Conservation (phyloP, 148 eudicot genomes). For the Vaccinium darrowii region DNA sequence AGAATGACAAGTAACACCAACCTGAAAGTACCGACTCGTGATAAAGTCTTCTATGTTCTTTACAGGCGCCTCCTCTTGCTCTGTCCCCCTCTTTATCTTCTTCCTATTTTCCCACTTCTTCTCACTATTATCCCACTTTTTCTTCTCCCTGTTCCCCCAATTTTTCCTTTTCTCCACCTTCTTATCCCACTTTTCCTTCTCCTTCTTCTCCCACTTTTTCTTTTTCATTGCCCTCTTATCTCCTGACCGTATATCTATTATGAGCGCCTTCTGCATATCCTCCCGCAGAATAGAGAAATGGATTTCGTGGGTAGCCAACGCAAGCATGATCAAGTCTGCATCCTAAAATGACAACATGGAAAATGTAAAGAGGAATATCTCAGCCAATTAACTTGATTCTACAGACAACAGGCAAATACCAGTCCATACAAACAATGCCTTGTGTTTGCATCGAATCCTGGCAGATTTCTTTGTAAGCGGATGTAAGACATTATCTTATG, state of each 20-base stretch:
- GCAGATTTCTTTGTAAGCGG: conserved; percentile 40
- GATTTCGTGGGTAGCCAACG: conserved; percentile 38
- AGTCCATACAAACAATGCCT: conserved; percentile 39
- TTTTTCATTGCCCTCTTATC: not conserved
- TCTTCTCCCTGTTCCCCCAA: no score
- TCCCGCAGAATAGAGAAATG: conserved; percentile 42
- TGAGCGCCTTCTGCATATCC: not conserved
- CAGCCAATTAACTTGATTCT: not conserved
- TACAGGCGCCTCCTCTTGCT: not conserved
- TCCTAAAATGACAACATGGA: conserved; percentile 23
- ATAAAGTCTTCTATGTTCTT: conserved; percentile 17
- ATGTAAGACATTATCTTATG: conserved; percentile 44
- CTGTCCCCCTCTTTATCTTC: not conserved
- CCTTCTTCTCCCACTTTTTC: not conserved
- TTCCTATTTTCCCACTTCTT: no score
- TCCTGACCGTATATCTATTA: not conserved
- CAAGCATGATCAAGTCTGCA: conserved; percentile 46
- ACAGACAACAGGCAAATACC: conserved; percentile 16
- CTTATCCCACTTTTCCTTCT: no score
- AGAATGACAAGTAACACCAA: not conserved
- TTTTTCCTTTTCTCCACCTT: no score
- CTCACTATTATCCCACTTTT: no score
- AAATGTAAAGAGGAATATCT: not conserved
- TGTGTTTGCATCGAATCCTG: conserved; percentile 41
- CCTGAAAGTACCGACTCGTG: conserved; percentile 24